phyloP scores from a whole-genome alignment of 2,329 filamentous ascomycete species.

The Basipetospora chlamydospora region DNA sequence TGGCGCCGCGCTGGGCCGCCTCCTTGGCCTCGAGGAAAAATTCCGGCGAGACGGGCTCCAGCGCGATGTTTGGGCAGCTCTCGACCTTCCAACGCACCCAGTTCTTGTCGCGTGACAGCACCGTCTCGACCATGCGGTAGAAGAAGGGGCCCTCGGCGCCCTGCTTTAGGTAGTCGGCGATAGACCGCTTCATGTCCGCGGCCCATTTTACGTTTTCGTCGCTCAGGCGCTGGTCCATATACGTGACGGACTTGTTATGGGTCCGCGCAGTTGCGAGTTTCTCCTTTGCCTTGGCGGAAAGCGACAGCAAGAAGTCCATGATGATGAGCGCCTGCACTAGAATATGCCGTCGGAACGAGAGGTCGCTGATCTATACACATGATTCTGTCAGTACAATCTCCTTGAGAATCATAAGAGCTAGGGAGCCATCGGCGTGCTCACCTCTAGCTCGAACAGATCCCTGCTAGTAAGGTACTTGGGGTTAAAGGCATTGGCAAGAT shows the following conservation, averaged over 20 bases:
- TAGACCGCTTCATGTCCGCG: slow-evolving; percentile 57
- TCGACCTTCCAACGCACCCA: slow-evolving; percentile 99
- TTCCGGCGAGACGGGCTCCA: slow-evolving; percentile 51
- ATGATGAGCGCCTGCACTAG: slow-evolving; percentile 90
- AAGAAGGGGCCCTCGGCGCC: slow-evolving; percentile 83
- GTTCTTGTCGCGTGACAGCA: slow-evolving; percentile 90
- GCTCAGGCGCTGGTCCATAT: slow-evolving; percentile 56
- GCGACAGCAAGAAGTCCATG: slow-evolving; percentile 85
- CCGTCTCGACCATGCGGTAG: slow-evolving; percentile 90
- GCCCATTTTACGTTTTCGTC: slow-evolving; percentile 90
- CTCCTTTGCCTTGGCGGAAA: slow-evolving; percentile 69
- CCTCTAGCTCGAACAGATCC: slow-evolving; percentile 91
- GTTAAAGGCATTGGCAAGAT: slow-evolving; percentile 66
- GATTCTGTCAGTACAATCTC: neutral
- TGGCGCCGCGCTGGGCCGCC: slow-evolving; percentile 49
- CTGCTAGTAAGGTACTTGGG: slow-evolving; percentile 97
- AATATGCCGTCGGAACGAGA: slow-evolving; percentile 87
- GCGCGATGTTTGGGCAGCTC: slow-evolving; percentile 76
- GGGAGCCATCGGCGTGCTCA: no score
- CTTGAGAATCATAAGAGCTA: neutral
- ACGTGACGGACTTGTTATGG: slow-evolving; percentile 79
- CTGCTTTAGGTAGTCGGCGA: slow-evolving; percentile 70
- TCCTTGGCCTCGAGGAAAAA: slow-evolving; percentile 57
- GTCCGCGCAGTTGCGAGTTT: slow-evolving; percentile 52
- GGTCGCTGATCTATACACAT: slow-evolving; percentile 59